Evolutionary conservation across 2,329 filamentous ascomycete genomes (phyloP), one percentile per base, ranked within the genome.

Genomic region (Allantophomopsis cytisporea): DNA sequence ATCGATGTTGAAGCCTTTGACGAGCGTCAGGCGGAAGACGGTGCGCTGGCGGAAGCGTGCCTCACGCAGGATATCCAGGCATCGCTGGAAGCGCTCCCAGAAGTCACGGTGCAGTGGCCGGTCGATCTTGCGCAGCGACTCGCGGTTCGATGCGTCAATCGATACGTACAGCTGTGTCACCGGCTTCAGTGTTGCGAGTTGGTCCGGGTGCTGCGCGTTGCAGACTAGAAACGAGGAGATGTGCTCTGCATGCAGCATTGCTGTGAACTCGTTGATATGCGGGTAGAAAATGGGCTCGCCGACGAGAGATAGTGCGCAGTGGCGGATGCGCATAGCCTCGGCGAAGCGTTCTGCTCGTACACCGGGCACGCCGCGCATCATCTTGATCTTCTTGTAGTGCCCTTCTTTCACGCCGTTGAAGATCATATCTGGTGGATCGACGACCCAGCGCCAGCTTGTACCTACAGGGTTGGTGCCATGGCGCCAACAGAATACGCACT

Each of bases 281-380:
- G 91, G 91, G 59, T 96, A 96, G 64, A 96, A 96, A 51, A 95
- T 95, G n/a, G 89, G 89, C 60, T 98, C 89, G 49, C 91, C 89
- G 16, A 98, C 91, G 8, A 98, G 69, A 47, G 79, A 86, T 35
- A 98, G 66, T 0, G 91, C 91, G 58, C 89, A 98, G 61, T 98
- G 89, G 1, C 86, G 74, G 51, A 98, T 94, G 33, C 78, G 73
- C 80, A 95, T 86, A 0, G 88, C 89, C 63, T 96, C 91, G 6
- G 81, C 77, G 54, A 94, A 96, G 3, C 91, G 74, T 60, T 96
- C 89, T 1, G 88, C 84, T 10, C 89, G 75, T 4, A 96, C 86
- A 5, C 91, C 91, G 0, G 91, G 89, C 1, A 96, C 84, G 39
- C 89, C 91, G 38, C 85, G 83, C 69, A 96, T 73, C 82, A 93